Evolutionary conservation across 75 land plant genomes (phyloP).

Genomic region (Cryptomeria japonica): DNA sequence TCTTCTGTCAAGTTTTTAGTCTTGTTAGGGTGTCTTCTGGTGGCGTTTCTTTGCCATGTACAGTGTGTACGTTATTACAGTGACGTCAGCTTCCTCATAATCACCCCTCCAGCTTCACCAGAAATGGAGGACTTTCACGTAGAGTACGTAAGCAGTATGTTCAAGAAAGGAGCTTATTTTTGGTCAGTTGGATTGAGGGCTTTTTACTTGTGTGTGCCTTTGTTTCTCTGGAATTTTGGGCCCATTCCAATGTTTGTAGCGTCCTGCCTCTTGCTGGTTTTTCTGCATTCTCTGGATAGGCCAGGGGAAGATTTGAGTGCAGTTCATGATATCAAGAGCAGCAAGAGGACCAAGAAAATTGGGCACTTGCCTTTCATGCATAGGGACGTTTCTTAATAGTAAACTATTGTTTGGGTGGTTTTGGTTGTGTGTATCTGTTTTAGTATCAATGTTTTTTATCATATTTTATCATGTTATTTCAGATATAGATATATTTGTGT

Average conservation of each 20-base stretch:
- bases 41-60: slow-evolving; percentile 31
- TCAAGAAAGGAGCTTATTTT: background rate
- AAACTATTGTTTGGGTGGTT: too few relatives aligned
- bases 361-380: too few relatives aligned
- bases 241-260: background rate
- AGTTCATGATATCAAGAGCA: background rate
- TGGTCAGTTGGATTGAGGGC: background rate
- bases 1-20: slow-evolving; percentile 23
- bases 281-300: background rate
- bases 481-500: too few relatives aligned
- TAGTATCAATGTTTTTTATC: too few relatives aligned
- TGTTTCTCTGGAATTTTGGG: background rate
- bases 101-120: background rate
- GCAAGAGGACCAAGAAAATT: too few relatives aligned
- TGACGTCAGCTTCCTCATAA: slow-evolving; percentile 40
- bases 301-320: background rate
- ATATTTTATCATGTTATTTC: too few relatives aligned
- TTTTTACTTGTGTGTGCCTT: background rate
- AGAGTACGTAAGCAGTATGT: background rate
- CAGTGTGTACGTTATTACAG: slow-evolving; percentile 38
- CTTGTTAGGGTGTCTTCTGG: slow-evolving; percentile 28
- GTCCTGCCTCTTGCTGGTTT: background rate
- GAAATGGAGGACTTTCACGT: background rate
- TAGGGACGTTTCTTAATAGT: too few relatives aligned
- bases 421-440: too few relatives aligned